Evolutionary conservation across 306 rosid species (phyloP), one percentile per base, ranked within the genome.

Genomic region (Trifolium repens): DNA sequence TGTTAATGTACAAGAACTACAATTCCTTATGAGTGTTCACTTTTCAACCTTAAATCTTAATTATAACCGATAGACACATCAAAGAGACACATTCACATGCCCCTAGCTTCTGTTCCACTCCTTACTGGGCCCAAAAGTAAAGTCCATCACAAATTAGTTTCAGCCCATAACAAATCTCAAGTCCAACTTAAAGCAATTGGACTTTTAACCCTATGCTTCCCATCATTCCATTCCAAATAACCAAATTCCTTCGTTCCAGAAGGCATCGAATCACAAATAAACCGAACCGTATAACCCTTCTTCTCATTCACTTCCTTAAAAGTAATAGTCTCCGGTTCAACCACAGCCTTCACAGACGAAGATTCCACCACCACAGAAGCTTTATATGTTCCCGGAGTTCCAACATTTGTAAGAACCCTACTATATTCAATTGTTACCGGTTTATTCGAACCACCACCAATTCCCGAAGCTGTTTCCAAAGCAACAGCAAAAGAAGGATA

Each of bases 401-500:
- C 98, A 34, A 91, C 97, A 58, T 91, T 94, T 13, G 96, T 94
- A 32, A 94, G 80, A 69, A 80, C 82, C 76, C 98, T 89, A 0
- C 81, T 78, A 71, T 90, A 84, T 42, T 78, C 79, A n/a, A 87
- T 80, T 27, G 88, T 90, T 44, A 47, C 79, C 3, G 88, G 50
- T 5, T 73, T 83, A 19, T 80, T 32, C 3, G 79, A 44, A 37
- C 91, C 91, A 3, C 90, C 98, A 0, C 89, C 82, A 43, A 8
- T 52, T 35, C 89, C 92, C 15, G 97, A 85, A 75, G 94, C 84
- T 15, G 98, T 91, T 44, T 88, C 88, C 15, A 94, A 80, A 16
- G 96, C 85, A 73, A 94, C 91, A 3, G 93, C 88, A 26, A 94
- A 91, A 39, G 98, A 91, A 1, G 98, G 98, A 68, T 94, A 94